Conservation (phyloP, 768 basidiomycete genomes). For the Cantharellus anzutake region DNA sequence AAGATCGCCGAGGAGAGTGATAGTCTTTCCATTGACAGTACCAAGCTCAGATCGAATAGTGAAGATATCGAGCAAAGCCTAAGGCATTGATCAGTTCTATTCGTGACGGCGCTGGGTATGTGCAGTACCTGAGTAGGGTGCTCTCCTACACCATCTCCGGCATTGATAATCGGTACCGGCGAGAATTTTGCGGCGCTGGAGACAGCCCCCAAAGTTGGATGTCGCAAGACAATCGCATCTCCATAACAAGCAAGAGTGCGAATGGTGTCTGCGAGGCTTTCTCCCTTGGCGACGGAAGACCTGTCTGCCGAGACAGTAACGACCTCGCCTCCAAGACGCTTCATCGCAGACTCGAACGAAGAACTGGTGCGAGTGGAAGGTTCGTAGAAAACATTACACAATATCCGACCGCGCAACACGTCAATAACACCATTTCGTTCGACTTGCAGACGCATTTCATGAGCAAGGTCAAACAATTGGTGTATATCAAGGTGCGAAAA, state of each 20-base stretch:
- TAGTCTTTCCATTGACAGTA: conserved; percentile 88
- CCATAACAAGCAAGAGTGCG: conserved; percentile 89
- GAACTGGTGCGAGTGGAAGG: conserved; percentile 89
- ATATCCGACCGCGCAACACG: conserved; percentile 74
- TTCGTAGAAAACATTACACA: conserved; percentile 90
- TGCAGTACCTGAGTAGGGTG: conserved; percentile 75
- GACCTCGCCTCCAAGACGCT: conserved; percentile 89
- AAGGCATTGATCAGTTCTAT: neutral
- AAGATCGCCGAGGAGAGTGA: conserved; percentile 84
- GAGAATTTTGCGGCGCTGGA: conserved; percentile 92
- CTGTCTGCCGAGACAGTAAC: conserved; percentile 63
- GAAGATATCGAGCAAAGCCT: conserved; percentile 77
- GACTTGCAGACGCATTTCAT: conserved; percentile 92
- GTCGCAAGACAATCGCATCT: conserved; percentile 85
- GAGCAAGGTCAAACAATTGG: conserved; percentile 82
- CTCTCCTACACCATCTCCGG: conserved; percentile 92
- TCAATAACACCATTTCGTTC: conserved; percentile 81
- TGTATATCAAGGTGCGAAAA: conserved; percentile 79
- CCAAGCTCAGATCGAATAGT: conserved; percentile 96
- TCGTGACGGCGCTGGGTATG: neutral
- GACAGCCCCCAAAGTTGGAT: conserved; percentile 87
- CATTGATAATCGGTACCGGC: conserved; percentile 89
- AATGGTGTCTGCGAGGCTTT: conserved; percentile 81
- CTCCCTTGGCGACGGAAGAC: conserved; percentile 87
- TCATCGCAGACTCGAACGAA: conserved; percentile 98